These are phyloP conservation scores for Solanum clarkiae DNA, from an alignment of 257 asterid genomes.

Conservation along the genomic window DNA sequence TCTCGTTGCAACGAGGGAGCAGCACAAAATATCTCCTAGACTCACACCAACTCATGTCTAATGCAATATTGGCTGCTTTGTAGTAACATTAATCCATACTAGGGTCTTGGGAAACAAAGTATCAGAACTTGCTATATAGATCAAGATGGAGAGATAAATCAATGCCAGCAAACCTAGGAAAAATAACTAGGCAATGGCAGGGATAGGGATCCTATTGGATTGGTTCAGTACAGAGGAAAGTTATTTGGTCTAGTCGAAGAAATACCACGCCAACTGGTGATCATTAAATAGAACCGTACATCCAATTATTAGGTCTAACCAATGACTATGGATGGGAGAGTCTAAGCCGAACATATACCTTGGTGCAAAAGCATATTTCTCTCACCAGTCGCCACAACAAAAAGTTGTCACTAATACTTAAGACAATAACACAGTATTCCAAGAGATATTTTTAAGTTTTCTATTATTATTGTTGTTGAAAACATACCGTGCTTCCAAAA, in stretches of 20 bases:
- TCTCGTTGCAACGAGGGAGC: neutral
- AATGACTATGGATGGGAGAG: too few species aligned
- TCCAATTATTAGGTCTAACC: neutral
- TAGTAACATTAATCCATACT: neutral
- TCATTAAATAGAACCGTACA: neutral
- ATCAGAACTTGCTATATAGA: neutral
- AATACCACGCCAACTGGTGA: neutral
- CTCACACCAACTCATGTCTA: neutral
- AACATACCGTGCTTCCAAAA: slow-evolving; percentile 63
- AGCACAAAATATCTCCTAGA: neutral
- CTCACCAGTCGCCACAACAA: neutral
- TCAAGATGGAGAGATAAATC: neutral
- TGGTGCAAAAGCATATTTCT: neutral
- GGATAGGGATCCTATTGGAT: neutral
- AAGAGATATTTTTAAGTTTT: neutral
- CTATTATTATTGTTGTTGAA: neutral
- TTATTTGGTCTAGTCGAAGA: neutral
- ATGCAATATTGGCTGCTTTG: neutral
- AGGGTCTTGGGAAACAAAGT: neutral
- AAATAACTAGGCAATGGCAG: neutral
- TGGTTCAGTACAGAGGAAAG: neutral
- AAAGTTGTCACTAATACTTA: neutral
- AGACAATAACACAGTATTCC: neutral
- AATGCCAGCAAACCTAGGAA: neutral
- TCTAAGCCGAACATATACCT: neutral